These are phyloP conservation scores for Jackrogersella minutella DNA, from an alignment of 495 filamentous ascomycete genomes.

Conservation along the genomic window DNA sequence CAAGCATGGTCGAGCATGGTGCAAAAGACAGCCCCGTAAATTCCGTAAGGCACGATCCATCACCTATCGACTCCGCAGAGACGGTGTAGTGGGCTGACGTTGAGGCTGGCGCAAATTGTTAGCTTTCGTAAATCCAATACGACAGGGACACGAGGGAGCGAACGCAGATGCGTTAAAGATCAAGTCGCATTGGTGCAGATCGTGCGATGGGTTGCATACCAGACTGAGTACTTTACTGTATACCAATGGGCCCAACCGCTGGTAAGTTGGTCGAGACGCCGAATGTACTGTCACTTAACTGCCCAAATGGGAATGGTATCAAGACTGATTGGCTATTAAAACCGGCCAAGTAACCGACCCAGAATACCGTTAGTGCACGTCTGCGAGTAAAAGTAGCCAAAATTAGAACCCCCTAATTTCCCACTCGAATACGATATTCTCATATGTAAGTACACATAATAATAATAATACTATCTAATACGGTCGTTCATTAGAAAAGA, in stretches of 20 bases:
- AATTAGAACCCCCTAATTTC: slow-evolving; percentile 37
- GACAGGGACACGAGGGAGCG: slow-evolving; percentile 35
- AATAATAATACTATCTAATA: slow-evolving; percentile 16
- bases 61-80: slow-evolving; percentile 26
- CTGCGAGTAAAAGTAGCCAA: slow-evolving; percentile 21
- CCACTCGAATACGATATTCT: slow-evolving; percentile 35
- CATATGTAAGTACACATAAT: neutral
- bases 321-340: slow-evolving; percentile 27
- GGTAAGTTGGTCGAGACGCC: slow-evolving; percentile 18
- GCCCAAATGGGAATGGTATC: slow-evolving; percentile 19
- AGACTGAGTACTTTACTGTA: slow-evolving; percentile 5
- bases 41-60: slow-evolving; percentile 23
- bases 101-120: slow-evolving; percentile 37
- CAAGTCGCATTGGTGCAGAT: slow-evolving; percentile 30
- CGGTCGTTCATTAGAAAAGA: slow-evolving; percentile 10
- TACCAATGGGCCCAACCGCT: slow-evolving; percentile 24
- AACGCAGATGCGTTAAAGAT: slow-evolving; percentile 15
- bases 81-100: slow-evolving; percentile 36
- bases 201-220: slow-evolving; percentile 12
- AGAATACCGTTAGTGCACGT: slow-evolving; percentile 24
- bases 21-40: slow-evolving; percentile 32
- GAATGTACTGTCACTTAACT: slow-evolving; percentile 31
- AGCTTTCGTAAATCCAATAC: slow-evolving; percentile 28
- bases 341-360: neutral
- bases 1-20: no score